Evolutionary conservation across 306 rosid genomes (phyloP).

Genomic region (Potentilla sterilis): DNA sequence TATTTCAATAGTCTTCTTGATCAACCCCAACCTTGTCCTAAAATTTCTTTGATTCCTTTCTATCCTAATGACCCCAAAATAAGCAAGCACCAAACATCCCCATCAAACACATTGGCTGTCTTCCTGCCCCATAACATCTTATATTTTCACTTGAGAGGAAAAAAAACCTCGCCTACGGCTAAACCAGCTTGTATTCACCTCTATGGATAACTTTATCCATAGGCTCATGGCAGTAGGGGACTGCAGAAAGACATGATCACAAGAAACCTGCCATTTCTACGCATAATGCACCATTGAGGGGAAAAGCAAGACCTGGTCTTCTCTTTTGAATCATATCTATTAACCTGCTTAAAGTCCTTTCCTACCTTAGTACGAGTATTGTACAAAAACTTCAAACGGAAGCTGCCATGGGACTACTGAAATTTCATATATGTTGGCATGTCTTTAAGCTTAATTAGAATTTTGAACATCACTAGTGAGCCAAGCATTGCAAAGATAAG

Average conservation of each 20-base stretch:
- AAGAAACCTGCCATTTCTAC: neutral
- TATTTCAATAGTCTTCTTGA: neutral
- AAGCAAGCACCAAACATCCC: neutral
- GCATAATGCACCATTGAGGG: neutral
- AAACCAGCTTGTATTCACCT: neutral
- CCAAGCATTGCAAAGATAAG: neutral
- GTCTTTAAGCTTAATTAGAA: neutral
- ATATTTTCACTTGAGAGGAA: neutral
- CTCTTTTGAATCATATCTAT: neutral
- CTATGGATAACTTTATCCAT: neutral
- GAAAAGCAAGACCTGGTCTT: neutral
- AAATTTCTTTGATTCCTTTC: neutral
- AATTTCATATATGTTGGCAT: neutral
- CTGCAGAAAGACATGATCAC: neutral
- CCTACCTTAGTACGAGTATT: neutral
- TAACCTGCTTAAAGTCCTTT: neutral
- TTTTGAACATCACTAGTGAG: conserved; percentile 1
- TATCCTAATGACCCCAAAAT: neutral
- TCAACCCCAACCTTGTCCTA: neutral
- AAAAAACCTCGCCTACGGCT: neutral
- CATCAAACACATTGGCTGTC: neutral
- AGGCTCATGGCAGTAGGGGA: neutral
- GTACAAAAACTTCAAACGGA: neutral
- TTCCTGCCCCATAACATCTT: neutral
- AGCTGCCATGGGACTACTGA: neutral